Conservation (phyloP, 345 rosid genomes). For the Ceriops zippeliana region DNA sequence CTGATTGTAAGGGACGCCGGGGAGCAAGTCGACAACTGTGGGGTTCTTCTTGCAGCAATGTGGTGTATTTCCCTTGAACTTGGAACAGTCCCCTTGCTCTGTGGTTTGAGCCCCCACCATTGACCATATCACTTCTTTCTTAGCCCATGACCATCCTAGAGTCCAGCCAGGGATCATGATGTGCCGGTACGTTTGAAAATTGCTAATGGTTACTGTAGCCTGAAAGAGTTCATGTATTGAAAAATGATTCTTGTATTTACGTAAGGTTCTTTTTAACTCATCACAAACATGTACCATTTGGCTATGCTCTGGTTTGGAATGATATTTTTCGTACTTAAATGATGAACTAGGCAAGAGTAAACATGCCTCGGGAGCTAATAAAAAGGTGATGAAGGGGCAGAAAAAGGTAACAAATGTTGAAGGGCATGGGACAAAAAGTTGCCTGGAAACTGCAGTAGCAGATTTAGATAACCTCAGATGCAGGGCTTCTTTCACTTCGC, state of each 20-base stretch:
- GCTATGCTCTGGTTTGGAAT: too few species aligned
- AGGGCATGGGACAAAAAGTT: not conserved
- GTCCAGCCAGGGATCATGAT: slow-evolving; percentile 78
- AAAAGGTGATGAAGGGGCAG: not conserved
- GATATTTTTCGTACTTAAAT: not conserved
- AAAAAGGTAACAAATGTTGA: not conserved
- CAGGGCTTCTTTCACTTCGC: too few species aligned
- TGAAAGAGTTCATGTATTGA: slow-evolving; percentile 5
- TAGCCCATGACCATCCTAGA: slow-evolving; percentile 68
- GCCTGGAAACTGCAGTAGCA: too few species aligned
- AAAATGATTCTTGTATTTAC: not conserved
- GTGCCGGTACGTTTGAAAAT: slow-evolving; percentile 66
- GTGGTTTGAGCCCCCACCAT: slow-evolving; percentile 79
- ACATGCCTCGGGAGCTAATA: not conserved
- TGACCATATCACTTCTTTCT: slow-evolving; percentile 78
- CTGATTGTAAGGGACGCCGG: slow-evolving; percentile 76
- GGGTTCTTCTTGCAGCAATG: slow-evolving; percentile 66
- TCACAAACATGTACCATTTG: too few species aligned
- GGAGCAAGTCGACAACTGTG: slow-evolving; percentile 64
- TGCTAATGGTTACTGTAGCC: slow-evolving; percentile 64
- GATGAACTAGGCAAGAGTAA: not conserved
- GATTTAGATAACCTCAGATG: too few species aligned
- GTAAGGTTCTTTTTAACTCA: too few species aligned
- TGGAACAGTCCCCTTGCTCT: slow-evolving; percentile 84
- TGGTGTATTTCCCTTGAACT: slow-evolving; percentile 67